Conservation (phyloP, 108 stramenopile genomes). For the Fragilariopsis cylindrus region DNA sequence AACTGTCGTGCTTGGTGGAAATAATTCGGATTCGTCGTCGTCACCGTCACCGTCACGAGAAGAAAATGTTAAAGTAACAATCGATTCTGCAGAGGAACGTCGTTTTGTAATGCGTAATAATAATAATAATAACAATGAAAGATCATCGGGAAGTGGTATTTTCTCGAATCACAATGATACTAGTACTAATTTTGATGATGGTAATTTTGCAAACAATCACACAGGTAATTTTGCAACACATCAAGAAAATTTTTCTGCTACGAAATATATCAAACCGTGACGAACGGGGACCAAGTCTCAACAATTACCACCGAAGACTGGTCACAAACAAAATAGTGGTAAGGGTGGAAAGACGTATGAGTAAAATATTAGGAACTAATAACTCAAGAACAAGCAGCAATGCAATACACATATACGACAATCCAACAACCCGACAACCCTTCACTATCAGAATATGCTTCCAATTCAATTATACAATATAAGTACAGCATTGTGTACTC, state of each 20-base stretch:
- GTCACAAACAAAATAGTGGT: background rate
- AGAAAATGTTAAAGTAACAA: background rate
- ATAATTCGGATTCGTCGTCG: too few relatives aligned
- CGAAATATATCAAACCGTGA: slow-evolving; percentile 16
- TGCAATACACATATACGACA: background rate
- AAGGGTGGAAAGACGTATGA: slow-evolving; percentile 12
- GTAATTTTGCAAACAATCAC: background rate
- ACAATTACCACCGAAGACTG: slow-evolving; percentile 3
- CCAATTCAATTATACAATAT: too few relatives aligned
- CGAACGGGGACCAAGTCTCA: slow-evolving; percentile 20
- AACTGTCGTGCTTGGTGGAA: too few relatives aligned
- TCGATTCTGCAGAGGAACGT: background rate
- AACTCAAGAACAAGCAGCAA: background rate
- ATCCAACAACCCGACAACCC: too few relatives aligned
- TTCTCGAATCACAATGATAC: background rate
- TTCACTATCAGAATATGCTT: too few relatives aligned
- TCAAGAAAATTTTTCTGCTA: slow-evolving; percentile 5
- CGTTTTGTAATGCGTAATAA: slow-evolving; percentile 1
- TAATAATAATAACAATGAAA: background rate
- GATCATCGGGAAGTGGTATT: background rate
- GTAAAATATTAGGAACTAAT: background rate
- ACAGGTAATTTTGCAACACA: background rate
- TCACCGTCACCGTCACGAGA: background rate
- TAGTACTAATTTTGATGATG: background rate
- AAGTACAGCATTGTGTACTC: background rate